Base-by-base conservation (phyloP, 2,329 filamentous ascomycete genomes). In the Phialophora macrospora region DNA sequence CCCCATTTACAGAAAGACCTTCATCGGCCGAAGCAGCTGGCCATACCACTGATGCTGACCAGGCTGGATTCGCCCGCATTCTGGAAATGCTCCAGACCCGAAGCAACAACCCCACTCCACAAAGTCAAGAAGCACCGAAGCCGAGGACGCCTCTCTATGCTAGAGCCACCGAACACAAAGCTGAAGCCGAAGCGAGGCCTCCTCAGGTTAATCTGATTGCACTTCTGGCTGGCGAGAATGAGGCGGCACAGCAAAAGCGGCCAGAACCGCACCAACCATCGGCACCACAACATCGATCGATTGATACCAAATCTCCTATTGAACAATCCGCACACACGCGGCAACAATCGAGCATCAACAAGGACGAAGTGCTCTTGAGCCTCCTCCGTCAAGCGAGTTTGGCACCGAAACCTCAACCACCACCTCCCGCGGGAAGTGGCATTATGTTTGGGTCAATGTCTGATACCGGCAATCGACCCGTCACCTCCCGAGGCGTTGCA, bases 41-140 rank as follows among this genome's bases (percentile, higher is more conserved):
- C 49, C 77, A 77, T 30, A 73, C 77, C 4, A 75, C 76, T 5
- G 87, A 88, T 68, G 86, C 88, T 60, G 93, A 97, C 73, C 92
- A 92, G 77, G 90, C 93, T 76, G 93, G 92, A 1, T 97, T 97
- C 77, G 87, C 92, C 70, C 86, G 88, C 52, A 85, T 97, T 54
- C 81, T 97, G 41, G 86, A 90, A 71, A 96, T 97, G 84, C 85
- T 97, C 48, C 89, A 93, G 57, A 80, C 81, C 46, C 80, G 78
- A 67, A 78, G 80, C 41, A 74, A 76, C 63, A 80, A 79, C 68
- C 75, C 76, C 30, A 81, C 80, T 24, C 81, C 81, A 44, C 80
- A 81, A 66, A 70, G 28, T 65, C 69, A 64, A 65, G 72, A 57
- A 70, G 73, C 62, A 70, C 72, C 56, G 17, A 54, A 74, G 67